Base-by-base conservation (phyloP, 2,329 filamentous ascomycete species). In the Fusarium sp. region DNA sequence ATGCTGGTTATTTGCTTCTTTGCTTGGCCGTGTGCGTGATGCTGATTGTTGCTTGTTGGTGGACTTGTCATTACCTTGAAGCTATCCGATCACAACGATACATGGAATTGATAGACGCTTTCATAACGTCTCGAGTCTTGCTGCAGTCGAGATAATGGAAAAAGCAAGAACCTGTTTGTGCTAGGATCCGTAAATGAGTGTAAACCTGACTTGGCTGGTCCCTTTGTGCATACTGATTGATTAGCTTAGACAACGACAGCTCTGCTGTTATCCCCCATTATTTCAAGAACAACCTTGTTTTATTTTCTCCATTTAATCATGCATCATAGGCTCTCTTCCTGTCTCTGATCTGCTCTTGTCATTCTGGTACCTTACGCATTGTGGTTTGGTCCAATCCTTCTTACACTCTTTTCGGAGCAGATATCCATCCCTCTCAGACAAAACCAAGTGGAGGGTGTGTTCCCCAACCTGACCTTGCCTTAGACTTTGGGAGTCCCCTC, bases 361-460 rank as follows among this genome's bases (percentile, higher is more conserved):
- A 14, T 31, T 17, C 39, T 43, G 42, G 42, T 44, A 45, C 44
- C 33, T 37, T 33, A 39, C 55, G 49, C 32, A 39, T 44, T 61
- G 38, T 23, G 57, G 50, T 57, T 47, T 61, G 58, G 57, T 32
- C 33, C 45, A 41, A 41, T 33, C 25, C 23, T 55, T 37, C 59
- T 47, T 23, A 46, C 45, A 41, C 49, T 63, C 49, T 61, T 64
- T 63, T 63, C 42, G 60, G 60, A 61, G 41, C 49, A 61, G 49
- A 56, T 64, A 51, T 63, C 60, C 60, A 51, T 63, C 60, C 60
- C 54, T 63, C 45, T 41, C 33, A 46, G 49, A 32, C 49, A 35
- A 33, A 43, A 38, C 29, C 38, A 39, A 61, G 35, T 53, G 52
- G 60, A 63, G 60, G 61, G 41, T 33, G 13, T n/a, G 13, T 50